These are phyloP conservation scores for Paramecium caudatum DNA, from an alignment of 73 alveolate genomes.

Conservation along the genomic window DNA sequence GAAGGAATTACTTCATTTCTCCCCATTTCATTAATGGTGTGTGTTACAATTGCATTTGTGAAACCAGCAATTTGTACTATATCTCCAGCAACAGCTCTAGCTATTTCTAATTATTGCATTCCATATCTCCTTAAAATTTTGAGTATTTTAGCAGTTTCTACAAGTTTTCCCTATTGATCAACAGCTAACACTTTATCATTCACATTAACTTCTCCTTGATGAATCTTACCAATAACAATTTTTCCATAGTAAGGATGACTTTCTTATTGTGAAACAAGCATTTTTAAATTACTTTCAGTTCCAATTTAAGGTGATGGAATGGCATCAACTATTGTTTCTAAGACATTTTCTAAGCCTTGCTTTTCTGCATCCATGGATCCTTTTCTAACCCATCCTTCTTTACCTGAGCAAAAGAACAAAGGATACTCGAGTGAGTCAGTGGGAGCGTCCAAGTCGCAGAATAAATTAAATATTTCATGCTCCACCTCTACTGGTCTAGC, in stretches of 20 bases:
- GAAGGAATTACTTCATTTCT: conserved; percentile 81
- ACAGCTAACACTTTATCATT: conserved; percentile 84
- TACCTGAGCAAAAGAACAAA: conserved; percentile 86
- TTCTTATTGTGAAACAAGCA: conserved; percentile 89
- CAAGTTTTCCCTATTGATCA: conserved; percentile 77
- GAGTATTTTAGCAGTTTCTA: conserved; percentile 79
- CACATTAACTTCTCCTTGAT: conserved; percentile 79
- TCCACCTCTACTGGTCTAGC: conserved; percentile 91
- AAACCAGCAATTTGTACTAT: conserved; percentile 91
- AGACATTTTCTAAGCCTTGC: conserved; percentile 80
- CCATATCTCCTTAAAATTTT: conserved; percentile 89
- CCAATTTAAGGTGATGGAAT: conserved; percentile 86
- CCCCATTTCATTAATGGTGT: conserved; percentile 84
- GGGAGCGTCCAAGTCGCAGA: conserved; percentile 85
- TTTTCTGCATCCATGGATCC: conserved; percentile 73
- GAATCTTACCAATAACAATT: conserved; percentile 85
- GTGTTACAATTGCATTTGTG: conserved; percentile 80
- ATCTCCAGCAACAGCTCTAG: conserved; percentile 92
- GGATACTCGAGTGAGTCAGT: conserved; percentile 91
- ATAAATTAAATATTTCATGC: conserved; percentile 87
- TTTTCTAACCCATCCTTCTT: conserved; percentile 90
- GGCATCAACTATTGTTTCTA: conserved; percentile 80
- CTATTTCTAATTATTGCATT: conserved; percentile 83
- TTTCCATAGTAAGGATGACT: conserved; percentile 86
- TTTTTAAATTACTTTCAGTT: conserved; percentile 76